Evolutionary conservation across 75 land plant species (phyloP).

Genomic region (Chamaecyparis obtusa): DNA sequence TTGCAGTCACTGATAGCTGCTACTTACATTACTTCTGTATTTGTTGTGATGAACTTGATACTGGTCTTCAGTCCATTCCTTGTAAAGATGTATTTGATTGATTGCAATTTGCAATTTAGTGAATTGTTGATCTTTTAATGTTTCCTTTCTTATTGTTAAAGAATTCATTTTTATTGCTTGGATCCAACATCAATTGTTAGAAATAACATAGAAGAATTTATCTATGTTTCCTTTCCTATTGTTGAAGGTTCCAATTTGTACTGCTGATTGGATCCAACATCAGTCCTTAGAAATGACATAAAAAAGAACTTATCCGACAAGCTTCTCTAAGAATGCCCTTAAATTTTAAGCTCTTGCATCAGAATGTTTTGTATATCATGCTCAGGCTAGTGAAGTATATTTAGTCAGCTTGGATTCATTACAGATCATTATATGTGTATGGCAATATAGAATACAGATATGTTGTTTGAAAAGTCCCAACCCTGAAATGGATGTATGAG

Average conservation of each 20-base stretch:
- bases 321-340: not conserved
- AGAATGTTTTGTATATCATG: not conserved
- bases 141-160: not conserved
- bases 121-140: not conserved
- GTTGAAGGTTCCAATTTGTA: not conserved
- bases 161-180: not conserved
- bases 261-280: not conserved
- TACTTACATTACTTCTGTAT: not conserved
- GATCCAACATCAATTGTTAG: not conserved
- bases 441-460: not conserved
- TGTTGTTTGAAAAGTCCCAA: not conserved
- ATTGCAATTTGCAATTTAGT: not conserved
- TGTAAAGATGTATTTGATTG: not conserved
- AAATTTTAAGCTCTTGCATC: not conserved
- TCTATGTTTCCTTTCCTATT: not conserved
- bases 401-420: not conserved
- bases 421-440: not conserved
- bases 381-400: not conserved
- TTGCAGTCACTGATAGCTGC: not conserved
- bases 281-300: not conserved
- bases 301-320: not conserved
- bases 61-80: not conserved
- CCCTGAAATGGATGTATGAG: not conserved
- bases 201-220: not conserved
- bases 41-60: not conserved